Percentiles rank a stretch among this genome's conserved stretches.
Evolutionary conservation across 495 filamentous ascomycete genomes (phyloP).

Genomic region (Penicillium odoratum): DNA sequence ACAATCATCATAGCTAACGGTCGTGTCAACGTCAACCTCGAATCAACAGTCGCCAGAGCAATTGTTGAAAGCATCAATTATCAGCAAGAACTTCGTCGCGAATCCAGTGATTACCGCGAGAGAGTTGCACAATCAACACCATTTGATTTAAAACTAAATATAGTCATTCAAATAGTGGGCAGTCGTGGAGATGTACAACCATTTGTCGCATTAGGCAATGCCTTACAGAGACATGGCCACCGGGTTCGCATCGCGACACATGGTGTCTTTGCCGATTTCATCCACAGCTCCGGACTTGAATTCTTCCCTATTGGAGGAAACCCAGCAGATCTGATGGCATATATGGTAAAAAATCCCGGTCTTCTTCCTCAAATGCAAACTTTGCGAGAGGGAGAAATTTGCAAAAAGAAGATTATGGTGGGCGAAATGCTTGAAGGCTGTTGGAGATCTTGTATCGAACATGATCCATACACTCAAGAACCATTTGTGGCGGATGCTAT

Average conservation of each 20-base stretch:
- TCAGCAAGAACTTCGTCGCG: background rate
- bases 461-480: slow-evolving; percentile 33
- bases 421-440: slow-evolving; percentile 62
- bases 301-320: slow-evolving; percentile 68
- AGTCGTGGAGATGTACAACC: slow-evolving; percentile 57
- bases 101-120: slow-evolving; percentile 5
- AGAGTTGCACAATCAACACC: slow-evolving; percentile 1
- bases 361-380: slow-evolving; percentile 49
- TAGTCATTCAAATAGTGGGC: slow-evolving; percentile 56
- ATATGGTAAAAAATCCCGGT: slow-evolving; percentile 57
- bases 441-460: slow-evolving; percentile 63
- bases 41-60: slow-evolving; percentile 23
- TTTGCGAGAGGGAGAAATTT: slow-evolving; percentile 46
- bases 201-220: slow-evolving; percentile 54
- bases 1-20: slow-evolving; percentile 20
- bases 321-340: slow-evolving; percentile 63
- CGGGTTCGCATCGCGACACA: slow-evolving; percentile 67
- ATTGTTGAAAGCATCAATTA: slow-evolving; percentile 19
- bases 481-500: slow-evolving; percentile 68
- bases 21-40: slow-evolving; percentile 28
- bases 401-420: slow-evolving; percentile 49
- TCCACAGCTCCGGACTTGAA: slow-evolving; percentile 53
- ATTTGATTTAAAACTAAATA: slow-evolving; percentile 35
- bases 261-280: slow-evolving; percentile 57
- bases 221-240: slow-evolving; percentile 45